Evolutionary conservation across 2,329 filamentous ascomycete species (phyloP), one percentile per base, ranked within the genome.

Genomic region (Aspergillus chevalieri): DNA sequence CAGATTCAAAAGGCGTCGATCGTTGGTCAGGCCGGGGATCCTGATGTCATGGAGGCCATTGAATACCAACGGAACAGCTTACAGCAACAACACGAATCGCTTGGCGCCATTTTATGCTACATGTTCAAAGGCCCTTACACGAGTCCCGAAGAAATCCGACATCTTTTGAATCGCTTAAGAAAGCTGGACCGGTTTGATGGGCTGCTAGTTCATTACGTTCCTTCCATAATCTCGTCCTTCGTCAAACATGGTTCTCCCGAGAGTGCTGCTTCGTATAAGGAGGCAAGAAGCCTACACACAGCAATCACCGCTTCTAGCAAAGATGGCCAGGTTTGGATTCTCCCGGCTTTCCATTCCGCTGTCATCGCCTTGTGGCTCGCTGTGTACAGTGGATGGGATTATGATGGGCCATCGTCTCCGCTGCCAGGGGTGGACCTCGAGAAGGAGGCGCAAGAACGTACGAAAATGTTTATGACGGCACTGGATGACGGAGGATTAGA

Each of bases 401-500:
- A 88, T 50, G 89, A 95, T 59, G 79, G 81, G 17, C 78, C 81
- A 30, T 76, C 80, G 54, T 77, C 80, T 44, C 75, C 76, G 22
- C 75, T 83, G 24, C 76, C 77, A 41, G 80, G 79, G 44, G 79
- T 86, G 48, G 82, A 90, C 61, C 71, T 88, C 28, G 72, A 75
- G 44, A 71, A 73, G 70, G 89, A 93, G 67, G 82, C 86, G 47
- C 81, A 82, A 44, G 79, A 84, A 55, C 79, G 89, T 51, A 83
- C 85, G 2, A 85, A 85, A 51, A 78, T 83, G 33, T 94, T 95
- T 60, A 75, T 85, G 47, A 83, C 88, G 47, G 81, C 87, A 3
- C 72, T 97, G 6, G 88, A 90, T 61, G 90, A 97, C 55, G 91
- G 91, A 4, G 90, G 89, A 4, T 87, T 98, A 55, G 90, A 97